Conservation (phyloP, 2,329 filamentous ascomycete genomes). For the Colletotrichum orchidophilum region DNA sequence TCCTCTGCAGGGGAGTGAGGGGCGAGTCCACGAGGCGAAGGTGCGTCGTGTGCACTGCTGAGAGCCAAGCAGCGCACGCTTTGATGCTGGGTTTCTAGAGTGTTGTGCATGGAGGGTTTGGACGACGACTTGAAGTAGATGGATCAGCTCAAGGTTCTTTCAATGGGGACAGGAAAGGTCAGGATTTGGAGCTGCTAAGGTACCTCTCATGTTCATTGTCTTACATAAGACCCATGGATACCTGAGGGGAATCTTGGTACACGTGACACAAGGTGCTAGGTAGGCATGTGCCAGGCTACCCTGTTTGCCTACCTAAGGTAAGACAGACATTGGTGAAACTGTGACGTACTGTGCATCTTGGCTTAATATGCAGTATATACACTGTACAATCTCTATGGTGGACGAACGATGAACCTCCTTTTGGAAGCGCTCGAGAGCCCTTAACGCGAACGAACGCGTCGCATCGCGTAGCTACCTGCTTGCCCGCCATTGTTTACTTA, state of each 20-base stretch:
- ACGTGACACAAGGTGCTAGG: no score
- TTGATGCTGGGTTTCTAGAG: neutral
- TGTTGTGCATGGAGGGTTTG: neutral
- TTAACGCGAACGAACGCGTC: slow-evolving; percentile 1
- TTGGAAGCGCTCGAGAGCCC: neutral
- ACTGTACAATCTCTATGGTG: neutral
- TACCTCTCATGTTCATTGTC: no score
- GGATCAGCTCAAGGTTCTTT: neutral
- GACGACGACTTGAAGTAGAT: neutral
- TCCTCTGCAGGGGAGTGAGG: neutral
- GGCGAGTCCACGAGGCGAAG: no score
- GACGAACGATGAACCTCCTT: neutral
- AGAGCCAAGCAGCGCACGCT: neutral
- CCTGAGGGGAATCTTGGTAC: no score
- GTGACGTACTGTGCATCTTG: neutral
- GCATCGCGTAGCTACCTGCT: neutral
- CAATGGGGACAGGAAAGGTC: neutral
- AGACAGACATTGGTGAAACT: no score
- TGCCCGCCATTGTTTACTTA: neutral
- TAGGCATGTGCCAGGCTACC: no score
- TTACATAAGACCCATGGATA: neutral
- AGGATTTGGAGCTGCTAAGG: neutral
- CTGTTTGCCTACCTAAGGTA: no score
- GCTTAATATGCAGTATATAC: no score
- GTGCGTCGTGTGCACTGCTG: neutral